Percentiles rank a stretch among this genome's conserved stretches.
Evolutionary conservation across 1,139 yeast genomes (phyloP).

Genomic region (Keqinozyma sinolaborantium): DNA sequence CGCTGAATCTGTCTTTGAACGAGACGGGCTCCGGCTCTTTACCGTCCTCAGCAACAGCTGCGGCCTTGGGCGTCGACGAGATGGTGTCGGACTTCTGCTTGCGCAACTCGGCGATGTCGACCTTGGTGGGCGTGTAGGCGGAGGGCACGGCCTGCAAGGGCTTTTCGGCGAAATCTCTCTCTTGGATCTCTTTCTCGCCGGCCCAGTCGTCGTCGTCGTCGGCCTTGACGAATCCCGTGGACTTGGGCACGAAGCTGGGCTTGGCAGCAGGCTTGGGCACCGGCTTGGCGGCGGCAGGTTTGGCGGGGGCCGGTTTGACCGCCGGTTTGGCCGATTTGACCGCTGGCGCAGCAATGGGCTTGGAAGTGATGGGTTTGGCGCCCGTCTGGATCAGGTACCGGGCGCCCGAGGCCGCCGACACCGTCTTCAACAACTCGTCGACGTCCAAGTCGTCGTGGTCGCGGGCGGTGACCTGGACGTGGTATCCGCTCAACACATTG

Average conservation of each 20-base stretch:
- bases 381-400: constrained; percentile 68
- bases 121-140: constrained; percentile 67
- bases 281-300: no score
- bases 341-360: constrained; percentile 12
- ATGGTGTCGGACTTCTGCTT: constrained; percentile 46
- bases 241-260: constrained; percentile 32
- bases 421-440: constrained; percentile 67
- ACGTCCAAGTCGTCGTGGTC: constrained; percentile 86
- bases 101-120: constrained; percentile 40
- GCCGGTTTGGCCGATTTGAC: constrained; percentile 2
- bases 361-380: constrained; percentile 16
- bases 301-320: neutral
- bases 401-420: constrained; percentile 94
- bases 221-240: constrained; percentile 34
- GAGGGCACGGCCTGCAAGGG: constrained; percentile 62
- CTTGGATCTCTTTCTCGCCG: constrained; percentile 60
- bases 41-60: constrained; percentile 11
- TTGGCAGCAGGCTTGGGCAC: constrained; percentile 11
- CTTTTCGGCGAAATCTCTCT: constrained; percentile 60
- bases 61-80: constrained; percentile 34
- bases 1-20: constrained; percentile 40
- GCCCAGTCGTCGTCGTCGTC: constrained; percentile 61
- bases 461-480: constrained; percentile 95
- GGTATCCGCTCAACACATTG: constrained; percentile 73
- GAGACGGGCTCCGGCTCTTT: constrained; percentile 29